Evolutionary conservation across 2,329 filamentous ascomycete genomes (phyloP), one percentile per base, ranked within the genome.

Genomic region (Nothopassalora personata): DNA sequence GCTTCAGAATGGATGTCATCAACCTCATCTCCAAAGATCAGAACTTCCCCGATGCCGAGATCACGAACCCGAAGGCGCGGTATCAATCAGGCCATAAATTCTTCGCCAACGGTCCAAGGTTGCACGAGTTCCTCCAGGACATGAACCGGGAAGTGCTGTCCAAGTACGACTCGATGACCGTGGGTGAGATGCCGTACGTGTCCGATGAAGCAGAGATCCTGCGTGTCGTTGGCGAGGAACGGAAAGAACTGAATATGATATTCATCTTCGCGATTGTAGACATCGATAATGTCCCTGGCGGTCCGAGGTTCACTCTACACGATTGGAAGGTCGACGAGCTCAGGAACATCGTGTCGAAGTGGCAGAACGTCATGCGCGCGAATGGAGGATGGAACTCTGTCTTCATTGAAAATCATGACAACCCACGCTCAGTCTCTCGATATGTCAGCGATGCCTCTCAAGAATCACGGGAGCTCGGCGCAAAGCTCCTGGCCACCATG

Each of bases 161-260:
- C 51, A 77, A 83, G 56, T 85, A 85, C 63, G 78, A 81, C 64
- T 79, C 82, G 1, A 81, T 85, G 59, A 83, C 83, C 9, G 82
- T 85, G 0, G 83, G 83, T 23, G 83, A 86, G 67, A 85, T 86
- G 81, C 83, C 83, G 0, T 80, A 78, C 53, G 76, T 79, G 13
- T 72, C 73, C 8, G 76, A 80, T 60, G 73, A 75, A 11, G 68
- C 73, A 5, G 75, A 76, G 52, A 76, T 79, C 9, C 64, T 79
- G 19, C 72, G 71, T 30, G 74, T 76, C 36, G 75, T 80, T 3
- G 74, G 74, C 28, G 71, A 75, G 8, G 63, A 73, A 18, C 62
- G 71, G 43, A 71, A 74, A 33, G 76, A 79, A 61, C 68, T 80
- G 28, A 75, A 78, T 54, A 79, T 80, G 77, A 75, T 80, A 27